These are phyloP conservation scores for Nitzschia palea DNA, from an alignment of 108 stramenopile genomes.

Conservation along the genomic window DNA sequence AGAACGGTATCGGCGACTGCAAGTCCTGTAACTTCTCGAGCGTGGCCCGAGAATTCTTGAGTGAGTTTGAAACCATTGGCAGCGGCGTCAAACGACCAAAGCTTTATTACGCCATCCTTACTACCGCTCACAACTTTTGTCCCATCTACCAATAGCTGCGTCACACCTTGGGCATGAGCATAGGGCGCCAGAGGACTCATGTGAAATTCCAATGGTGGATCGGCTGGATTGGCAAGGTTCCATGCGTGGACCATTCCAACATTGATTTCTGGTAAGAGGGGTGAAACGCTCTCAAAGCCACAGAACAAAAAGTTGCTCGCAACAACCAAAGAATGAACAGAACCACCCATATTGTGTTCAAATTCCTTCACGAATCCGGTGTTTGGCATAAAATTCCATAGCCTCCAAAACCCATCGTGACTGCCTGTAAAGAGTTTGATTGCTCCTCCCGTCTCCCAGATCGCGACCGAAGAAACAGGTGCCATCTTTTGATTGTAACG, in stretches of 20 bases:
- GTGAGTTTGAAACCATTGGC: constrained; percentile 48
- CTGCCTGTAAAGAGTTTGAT: constrained; percentile 84
- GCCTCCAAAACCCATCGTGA: constrained; percentile 86
- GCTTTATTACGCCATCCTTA: constrained; percentile 65
- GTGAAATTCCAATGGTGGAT: constrained; percentile 82
- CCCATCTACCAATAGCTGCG: constrained; percentile 37
- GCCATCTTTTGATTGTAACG: constrained; percentile 33
- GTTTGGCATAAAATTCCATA: constrained; percentile 60
- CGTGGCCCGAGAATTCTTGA: constrained; percentile 68
- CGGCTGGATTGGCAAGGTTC: constrained; percentile 65
- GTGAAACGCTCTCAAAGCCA: constrained; percentile 69
- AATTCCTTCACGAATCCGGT: constrained; percentile 68
- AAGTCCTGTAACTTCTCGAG: constrained; percentile 74
- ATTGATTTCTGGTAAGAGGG: constrained; percentile 47
- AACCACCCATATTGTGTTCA: constrained; percentile 77
- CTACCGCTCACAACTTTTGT: constrained; percentile 64
- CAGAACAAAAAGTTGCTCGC: constrained; percentile 73
- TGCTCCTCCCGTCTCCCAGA: constrained; percentile 71
- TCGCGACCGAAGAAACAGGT: constrained; percentile 63
- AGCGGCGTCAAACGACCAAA: constrained; percentile 63
- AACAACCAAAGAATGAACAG: constrained; percentile 64
- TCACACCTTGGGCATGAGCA: constrained; percentile 66
- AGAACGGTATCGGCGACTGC: constrained; percentile 46
- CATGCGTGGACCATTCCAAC: constrained; percentile 86
- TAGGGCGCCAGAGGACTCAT: constrained; percentile 68